Conservation (phyloP, 805 yeast genomes). For the Starmerella scarabaei region DNA sequence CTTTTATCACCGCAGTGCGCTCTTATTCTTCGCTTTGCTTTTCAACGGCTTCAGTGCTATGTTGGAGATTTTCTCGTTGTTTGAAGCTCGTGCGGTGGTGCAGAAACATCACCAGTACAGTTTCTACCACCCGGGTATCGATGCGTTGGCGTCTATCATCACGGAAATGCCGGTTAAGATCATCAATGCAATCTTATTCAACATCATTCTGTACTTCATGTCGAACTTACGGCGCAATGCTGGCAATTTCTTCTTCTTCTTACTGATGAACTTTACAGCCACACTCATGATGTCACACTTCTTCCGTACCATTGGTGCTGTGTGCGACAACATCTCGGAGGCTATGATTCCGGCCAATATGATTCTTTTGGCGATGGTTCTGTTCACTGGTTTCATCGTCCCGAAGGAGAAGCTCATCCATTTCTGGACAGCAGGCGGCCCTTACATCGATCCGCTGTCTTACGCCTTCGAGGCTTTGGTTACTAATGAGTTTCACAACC, state of each 20-base stretch:
- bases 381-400: slow-evolving; percentile 53
- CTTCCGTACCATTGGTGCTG: slow-evolving; percentile 43
- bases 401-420: slow-evolving; percentile 45
- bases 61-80: slow-evolving; percentile 39
- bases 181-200: slow-evolving; percentile 33
- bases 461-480: slow-evolving; percentile 52
- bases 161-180: slow-evolving; percentile 54
- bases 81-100: slow-evolving; percentile 45
- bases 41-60: slow-evolving; percentile 50
- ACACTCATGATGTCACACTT: slow-evolving; percentile 39
- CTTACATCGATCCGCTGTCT: slow-evolving; percentile 43
- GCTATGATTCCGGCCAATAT: slow-evolving; percentile 54
- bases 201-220: slow-evolving; percentile 45
- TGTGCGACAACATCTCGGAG: slow-evolving; percentile 36
- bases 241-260: slow-evolving; percentile 42
- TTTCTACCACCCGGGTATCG: slow-evolving; percentile 61
- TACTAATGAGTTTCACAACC: slow-evolving; percentile 50
- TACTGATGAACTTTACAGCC: slow-evolving; percentile 34
- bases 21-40: slow-evolving; percentile 45
- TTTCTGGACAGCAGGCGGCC: slow-evolving; percentile 61
- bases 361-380: slow-evolving; percentile 35
- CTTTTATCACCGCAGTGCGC: slow-evolving; percentile 54
- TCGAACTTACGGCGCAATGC: slow-evolving; percentile 37
- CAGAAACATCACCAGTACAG: slow-evolving; percentile 62
- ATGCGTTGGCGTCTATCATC: slow-evolving; percentile 48